Conservation (phyloP, 1,139 yeast species). For the Blastobotrys elegans region DNA sequence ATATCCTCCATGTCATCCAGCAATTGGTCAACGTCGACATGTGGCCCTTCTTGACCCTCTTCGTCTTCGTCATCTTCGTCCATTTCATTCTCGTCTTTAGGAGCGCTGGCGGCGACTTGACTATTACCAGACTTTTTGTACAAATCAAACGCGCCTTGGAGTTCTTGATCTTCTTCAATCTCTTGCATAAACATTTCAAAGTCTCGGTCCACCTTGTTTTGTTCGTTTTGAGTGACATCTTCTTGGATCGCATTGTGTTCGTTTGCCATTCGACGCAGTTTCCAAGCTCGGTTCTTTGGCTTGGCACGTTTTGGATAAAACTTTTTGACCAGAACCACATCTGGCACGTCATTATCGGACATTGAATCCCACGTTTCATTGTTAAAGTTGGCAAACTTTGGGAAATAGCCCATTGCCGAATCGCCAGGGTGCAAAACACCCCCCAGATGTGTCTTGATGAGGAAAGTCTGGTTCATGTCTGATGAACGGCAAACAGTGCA, state of each 20-base stretch:
- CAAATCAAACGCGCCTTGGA: conserved; percentile 84
- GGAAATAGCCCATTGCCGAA: conserved; percentile 83
- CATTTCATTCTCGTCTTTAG: conserved; percentile 38
- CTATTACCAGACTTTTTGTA: conserved; percentile 59
- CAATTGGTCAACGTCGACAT: conserved; percentile 37
- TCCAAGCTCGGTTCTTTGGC: conserved; percentile 88
- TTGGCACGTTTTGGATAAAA: conserved; percentile 74
- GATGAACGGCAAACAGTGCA: conserved; percentile 79
- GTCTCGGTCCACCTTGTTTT: conserved; percentile 90
- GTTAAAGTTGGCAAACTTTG: conserved; percentile 81
- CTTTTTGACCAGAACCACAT: conserved; percentile 88
- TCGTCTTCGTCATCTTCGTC: conserved; percentile 27
- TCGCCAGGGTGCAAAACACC: conserved; percentile 95
- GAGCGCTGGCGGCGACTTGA: conserved; percentile 8
- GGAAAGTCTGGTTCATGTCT: conserved; percentile 76
- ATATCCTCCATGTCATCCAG: conserved; percentile 81
- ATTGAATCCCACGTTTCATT: conserved; percentile 68
- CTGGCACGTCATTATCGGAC: conserved; percentile 58
- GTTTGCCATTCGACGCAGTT: conserved; percentile 95
- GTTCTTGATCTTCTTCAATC: conserved; percentile 93
- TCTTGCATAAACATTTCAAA: conserved; percentile 95
- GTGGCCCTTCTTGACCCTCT: conserved; percentile 40
- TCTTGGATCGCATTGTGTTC: conserved; percentile 80
- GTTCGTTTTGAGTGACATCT: conserved; percentile 71
- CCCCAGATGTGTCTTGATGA: conserved; percentile 86